Evolutionary conservation across 805 yeast species (phyloP), one percentile per base, ranked within the genome.

Genomic region (Candida ulmi): DNA sequence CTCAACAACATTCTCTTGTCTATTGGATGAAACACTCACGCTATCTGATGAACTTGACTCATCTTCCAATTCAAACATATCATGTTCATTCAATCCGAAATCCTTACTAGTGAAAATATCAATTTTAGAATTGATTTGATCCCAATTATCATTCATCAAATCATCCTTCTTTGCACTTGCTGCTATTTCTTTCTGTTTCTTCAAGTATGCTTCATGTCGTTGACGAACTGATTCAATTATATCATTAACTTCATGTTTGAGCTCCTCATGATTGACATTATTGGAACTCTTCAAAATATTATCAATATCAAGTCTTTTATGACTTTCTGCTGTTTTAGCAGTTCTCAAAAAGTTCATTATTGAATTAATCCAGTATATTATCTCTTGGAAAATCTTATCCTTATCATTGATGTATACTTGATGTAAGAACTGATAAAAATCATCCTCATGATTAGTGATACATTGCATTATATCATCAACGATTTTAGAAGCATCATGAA

Each of bases 361-460:
- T 16, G 69, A 65, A 42, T 83, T 78, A 33, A 87, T 68, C 97
- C 97, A 91, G 6, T 60, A 60, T 33, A 87, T 71, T 38, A 93
- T 63, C 4, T 79, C 78, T 37, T 80, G 77, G 62, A 91, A 91
- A 5, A 91, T 63, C 5, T 79, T 75, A 25, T 75, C 74, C 28
- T 77, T 68, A 54, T 91, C 98, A 46, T 84, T 78, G n/a, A 71
- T 45, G 58, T 90, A 88, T n/a, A 88, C 75, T 38, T 83, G 80
- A 54, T 87, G 91, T 42, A 91, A 69, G 54, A 91, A 93, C 38
- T 66, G 66, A 67, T 86, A 86, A 35, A 86, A 70, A 11, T 80
- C 69, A 41, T 76, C 78, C 47, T 86, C 85, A 58, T 90, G 95
- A 23, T 76, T 74, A 32, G 79, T 78, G 31, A 88, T 72, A 16